These are phyloP conservation scores for Schizosaccharomyces versatilis DNA, from an alignment of 1,139 yeast species.

Conservation along the genomic window DNA sequence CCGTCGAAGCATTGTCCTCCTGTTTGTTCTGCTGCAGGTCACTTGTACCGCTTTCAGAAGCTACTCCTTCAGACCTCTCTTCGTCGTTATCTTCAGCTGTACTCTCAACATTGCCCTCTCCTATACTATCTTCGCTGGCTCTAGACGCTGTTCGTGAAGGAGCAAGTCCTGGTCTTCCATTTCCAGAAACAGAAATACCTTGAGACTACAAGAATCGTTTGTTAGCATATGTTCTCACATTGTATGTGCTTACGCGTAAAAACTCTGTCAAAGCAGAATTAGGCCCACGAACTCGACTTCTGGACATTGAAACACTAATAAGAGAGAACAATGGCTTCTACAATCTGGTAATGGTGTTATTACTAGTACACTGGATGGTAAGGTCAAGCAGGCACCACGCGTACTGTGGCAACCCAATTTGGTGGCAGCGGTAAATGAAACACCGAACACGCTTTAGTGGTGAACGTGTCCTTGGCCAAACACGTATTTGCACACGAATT, in stretches of 20 bases:
- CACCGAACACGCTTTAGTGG: too few relatives aligned
- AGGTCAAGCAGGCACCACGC: too few relatives aligned
- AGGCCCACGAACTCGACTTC: slow-evolving; percentile 2
- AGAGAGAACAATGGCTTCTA: too few relatives aligned
- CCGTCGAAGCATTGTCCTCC: background rate
- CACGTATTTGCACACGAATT: too few relatives aligned
- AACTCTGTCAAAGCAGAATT: slow-evolving; percentile 4
- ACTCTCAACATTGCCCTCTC: background rate
- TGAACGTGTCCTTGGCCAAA: too few relatives aligned
- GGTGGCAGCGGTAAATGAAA: too few relatives aligned
- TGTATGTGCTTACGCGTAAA: background rate
- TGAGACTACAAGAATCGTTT: background rate
- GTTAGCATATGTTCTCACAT: background rate
- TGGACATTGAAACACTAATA: background rate
- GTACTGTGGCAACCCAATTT: too few relatives aligned
- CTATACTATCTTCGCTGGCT: background rate
- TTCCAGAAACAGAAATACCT: slow-evolving; percentile 2
- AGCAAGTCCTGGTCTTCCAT: background rate
- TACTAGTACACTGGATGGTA: too few relatives aligned
- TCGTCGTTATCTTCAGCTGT: background rate
- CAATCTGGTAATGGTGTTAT: too few relatives aligned
- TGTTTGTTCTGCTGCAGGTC: background rate
- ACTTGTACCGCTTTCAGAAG: background rate
- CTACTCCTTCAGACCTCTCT: background rate
- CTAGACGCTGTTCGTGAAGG: background rate